Percentiles rank a stretch among this genome's conserved stretches.
Evolutionary conservation across 257 asterid genomes (phyloP).

Genomic region (Ophiorrhiza pumila): DNA sequence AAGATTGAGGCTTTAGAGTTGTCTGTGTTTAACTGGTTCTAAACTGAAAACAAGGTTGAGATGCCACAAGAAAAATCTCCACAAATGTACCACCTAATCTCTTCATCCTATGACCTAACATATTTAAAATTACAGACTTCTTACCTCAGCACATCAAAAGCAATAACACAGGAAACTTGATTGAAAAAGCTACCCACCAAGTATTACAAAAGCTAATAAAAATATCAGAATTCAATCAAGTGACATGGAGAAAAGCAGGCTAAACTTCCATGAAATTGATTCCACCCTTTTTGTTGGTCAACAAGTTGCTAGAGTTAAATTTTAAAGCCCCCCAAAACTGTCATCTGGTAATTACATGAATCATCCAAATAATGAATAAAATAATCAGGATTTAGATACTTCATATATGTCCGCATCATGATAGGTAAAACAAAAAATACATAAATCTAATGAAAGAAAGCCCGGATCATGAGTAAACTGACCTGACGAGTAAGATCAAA

Average conservation of each 20-base stretch:
- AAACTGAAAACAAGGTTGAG: neutral
- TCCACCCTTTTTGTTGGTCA: neutral
- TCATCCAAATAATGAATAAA: slow-evolving; percentile 4
- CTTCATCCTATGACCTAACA: neutral
- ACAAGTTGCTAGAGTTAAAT: neutral
- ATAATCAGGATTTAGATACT: neutral
- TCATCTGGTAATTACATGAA: neutral
- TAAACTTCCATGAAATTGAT: neutral
- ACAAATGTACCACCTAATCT: neutral
- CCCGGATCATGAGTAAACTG: slow-evolving; percentile 9
- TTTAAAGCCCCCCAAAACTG: neutral
- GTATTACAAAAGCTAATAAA: neutral
- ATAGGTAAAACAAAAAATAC: neutral
- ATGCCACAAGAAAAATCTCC: too few relatives aligned
- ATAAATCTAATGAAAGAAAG: neutral
- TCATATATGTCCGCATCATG: neutral
- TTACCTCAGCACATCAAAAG: neutral
- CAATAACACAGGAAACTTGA: neutral
- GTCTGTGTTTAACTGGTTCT: neutral
- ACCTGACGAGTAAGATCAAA: slow-evolving; percentile 95
- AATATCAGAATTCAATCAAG: neutral
- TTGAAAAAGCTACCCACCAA: neutral
- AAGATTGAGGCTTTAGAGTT: neutral
- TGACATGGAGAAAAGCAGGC: neutral
- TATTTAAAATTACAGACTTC: neutral